Conservation (phyloP, 805 yeast genomes). For the Wickerhamomyces alni region DNA sequence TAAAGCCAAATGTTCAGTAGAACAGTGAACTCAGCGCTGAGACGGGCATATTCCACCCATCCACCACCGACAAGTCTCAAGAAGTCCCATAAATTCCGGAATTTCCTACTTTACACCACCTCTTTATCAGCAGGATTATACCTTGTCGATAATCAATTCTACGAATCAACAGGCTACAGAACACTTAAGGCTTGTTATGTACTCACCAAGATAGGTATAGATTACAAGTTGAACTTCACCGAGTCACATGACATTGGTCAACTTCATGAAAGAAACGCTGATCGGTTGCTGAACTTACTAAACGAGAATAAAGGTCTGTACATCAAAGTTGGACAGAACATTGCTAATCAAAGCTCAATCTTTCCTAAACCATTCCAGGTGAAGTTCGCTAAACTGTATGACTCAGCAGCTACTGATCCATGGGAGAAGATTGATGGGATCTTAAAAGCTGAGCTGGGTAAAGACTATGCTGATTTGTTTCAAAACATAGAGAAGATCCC, state of each 20-base stretch:
- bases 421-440: conserved; percentile 41
- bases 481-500: conserved; percentile 46
- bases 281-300: conserved; percentile 39
- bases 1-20: neutral
- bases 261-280: conserved; percentile 56
- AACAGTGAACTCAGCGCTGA: neutral
- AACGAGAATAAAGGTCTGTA: conserved; percentile 52
- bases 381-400: conserved; percentile 54
- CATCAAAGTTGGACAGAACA: conserved; percentile 73
- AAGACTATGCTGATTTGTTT: conserved; percentile 34
- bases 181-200: conserved; percentile 45
- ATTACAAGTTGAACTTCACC: conserved; percentile 51
- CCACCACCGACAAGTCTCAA: neutral
- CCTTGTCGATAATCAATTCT: conserved; percentile 31
- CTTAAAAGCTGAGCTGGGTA: conserved; percentile 36
- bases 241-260: conserved; percentile 41
- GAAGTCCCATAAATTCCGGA: neutral
- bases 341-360: conserved; percentile 67
- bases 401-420: conserved; percentile 56
- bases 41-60: neutral
- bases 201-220: conserved; percentile 46
- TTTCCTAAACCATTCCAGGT: conserved; percentile 61
- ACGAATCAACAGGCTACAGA: conserved; percentile 47
- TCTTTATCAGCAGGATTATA: conserved; percentile 15
- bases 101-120: conserved; percentile 3